A percentile compares a stretch with the other conserved stretches of the same genome.
These are phyloP conservation scores for Erysiphe neolycopersici DNA, from an alignment of 2,329 filamentous ascomycete genomes.

Conservation along the genomic window DNA sequence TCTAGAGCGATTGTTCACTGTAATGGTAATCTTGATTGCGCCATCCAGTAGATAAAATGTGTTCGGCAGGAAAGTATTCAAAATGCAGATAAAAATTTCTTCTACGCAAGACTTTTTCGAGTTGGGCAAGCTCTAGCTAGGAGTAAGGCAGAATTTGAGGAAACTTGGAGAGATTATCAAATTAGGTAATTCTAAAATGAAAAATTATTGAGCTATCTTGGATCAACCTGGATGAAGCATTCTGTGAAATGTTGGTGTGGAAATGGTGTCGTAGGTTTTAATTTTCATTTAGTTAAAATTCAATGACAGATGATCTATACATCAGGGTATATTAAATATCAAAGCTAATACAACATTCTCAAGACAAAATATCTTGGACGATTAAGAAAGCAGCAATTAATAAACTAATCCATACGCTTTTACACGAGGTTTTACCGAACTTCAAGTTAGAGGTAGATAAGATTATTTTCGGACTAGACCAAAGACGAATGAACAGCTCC, in stretches of 20 bases:
- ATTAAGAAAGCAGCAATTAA: neutral
- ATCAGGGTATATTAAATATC: neutral
- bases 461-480: neutral
- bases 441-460: neutral
- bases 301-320: neutral
- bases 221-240: neutral
- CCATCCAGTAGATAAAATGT: no score
- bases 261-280: neutral
- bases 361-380: neutral
- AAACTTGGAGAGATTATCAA: neutral
- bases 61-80: no score
- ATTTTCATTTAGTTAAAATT: neutral
- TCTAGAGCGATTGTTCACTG: no score
- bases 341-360: neutral
- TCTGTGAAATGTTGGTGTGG: neutral
- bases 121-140: neutral
- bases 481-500: neutral
- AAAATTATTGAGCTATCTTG: neutral
- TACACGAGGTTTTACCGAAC: neutral
- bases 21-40: no score
- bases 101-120: neutral
- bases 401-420: neutral
- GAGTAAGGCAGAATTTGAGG: neutral
- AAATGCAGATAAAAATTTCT: neutral
- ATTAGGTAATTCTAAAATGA: neutral